Evolutionary conservation across 2,329 filamentous ascomycete species (phyloP), one percentile per base, ranked within the genome.

Genomic region (Beauveria bassiana): DNA sequence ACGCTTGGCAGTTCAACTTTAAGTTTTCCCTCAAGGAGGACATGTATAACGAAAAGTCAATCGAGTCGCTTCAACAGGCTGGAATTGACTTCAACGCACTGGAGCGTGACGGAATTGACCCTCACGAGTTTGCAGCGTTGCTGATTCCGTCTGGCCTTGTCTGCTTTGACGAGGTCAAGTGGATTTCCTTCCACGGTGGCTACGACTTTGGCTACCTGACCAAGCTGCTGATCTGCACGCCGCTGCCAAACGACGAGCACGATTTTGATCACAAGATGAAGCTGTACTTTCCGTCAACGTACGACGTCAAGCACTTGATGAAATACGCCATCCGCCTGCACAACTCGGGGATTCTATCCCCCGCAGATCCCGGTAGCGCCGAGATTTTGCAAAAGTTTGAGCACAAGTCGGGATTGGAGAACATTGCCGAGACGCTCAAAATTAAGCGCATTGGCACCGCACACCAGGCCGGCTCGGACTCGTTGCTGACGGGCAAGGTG

Each of bases 1-100:
- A 90, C 71, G 96, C 93, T 20, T 99, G 95, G 95, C 93, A 97
- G 68, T 99, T 99, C 82, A 98, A 99, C 80, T 99, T 99, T 77
- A 89, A 93, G 68, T 99, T 98, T 75, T 95, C 91, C 1, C 81
- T 97, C 10, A 90, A 95, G 67, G 86, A 93, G 45, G 95, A 99
- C 76, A 99, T 99, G 95, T 98, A 96, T 77, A 95, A 96, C 65
- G 89, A 96, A 72, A 89, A 92, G 62, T 97, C 92, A 18, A 97
- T 97, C 67, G 89, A 95, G 66, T 91, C 96, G 68, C 83, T 98
- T 22, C 88, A 91, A 68, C 88, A 91, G 69, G 91, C 91, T 2
- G 95, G 95, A n/a, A 93, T 97, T 64, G 91, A 98, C 73, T 97
- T 99, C 66, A 81, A 84, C 59, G 83, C 87, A 64, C 87, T 96